Conservation (phyloP, 148 eudicot genomes). For the Pouteria glomerata region DNA sequence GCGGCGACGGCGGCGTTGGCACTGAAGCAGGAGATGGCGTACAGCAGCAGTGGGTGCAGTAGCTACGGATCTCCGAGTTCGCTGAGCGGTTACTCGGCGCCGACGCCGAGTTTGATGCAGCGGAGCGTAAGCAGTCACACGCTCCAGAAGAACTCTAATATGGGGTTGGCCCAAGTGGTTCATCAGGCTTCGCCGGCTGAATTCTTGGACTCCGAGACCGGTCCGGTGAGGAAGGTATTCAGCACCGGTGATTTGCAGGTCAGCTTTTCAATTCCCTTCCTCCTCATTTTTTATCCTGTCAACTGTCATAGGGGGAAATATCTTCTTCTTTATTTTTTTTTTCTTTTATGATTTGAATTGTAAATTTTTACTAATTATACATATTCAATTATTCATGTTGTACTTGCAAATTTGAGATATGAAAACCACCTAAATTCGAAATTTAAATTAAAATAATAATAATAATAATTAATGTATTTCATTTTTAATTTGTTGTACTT, state of each 20-base stretch:
- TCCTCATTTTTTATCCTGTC: too few species aligned
- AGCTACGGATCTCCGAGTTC: neutral
- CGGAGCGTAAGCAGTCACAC: slow-evolving; percentile 50
- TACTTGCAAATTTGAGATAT: too few species aligned
- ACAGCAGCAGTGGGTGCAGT: neutral
- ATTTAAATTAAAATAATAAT: too few species aligned
- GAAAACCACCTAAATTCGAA: too few species aligned
- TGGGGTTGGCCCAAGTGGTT: slow-evolving; percentile 19
- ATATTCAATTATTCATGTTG: too few species aligned
- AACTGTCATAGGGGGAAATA: too few species aligned
- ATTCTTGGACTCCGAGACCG: slow-evolving; percentile 23
- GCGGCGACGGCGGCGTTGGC: neutral
- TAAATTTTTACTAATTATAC: too few species aligned
- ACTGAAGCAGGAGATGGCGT: neutral
- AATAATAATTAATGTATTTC: too few species aligned
- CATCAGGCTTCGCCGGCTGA: slow-evolving; percentile 19
- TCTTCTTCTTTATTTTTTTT: too few species aligned
- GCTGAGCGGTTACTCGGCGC: slow-evolving; percentile 4
- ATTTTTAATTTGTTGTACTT: too few species aligned
- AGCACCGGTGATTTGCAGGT: slow-evolving; percentile 63
- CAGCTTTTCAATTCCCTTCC: neutral
- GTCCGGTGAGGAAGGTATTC: slow-evolving; percentile 38
- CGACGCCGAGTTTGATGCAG: slow-evolving; percentile 26
- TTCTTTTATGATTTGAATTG: too few species aligned
- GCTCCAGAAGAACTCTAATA: slow-evolving; percentile 25